Evolutionary conservation across 2,329 filamentous ascomycete species (phyloP), one percentile per base, ranked within the genome.

Genomic region (Cryphonectria nitschkei): DNA sequence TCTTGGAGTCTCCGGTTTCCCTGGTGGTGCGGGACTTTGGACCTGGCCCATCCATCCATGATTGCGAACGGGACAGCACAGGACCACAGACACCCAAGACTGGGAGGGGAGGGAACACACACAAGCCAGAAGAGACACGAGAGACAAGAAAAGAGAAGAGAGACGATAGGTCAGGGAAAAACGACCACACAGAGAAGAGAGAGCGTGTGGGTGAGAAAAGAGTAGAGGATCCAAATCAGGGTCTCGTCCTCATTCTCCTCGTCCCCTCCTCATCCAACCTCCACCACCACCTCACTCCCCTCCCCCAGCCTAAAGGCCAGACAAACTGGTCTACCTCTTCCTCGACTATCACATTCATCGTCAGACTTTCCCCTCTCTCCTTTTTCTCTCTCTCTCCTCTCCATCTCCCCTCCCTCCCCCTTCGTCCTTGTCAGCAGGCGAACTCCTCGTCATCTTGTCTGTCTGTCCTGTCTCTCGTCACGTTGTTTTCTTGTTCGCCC

Each of bases 401-500:
- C 22, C 7, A 22, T n/a, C 46, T 68, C 68, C 8, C 46, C 9
- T 6, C 22, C 29, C 22, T 68, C 71, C 65, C 69, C 72, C 63
- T 73, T 71, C 54, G 26, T 29, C 29, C 54, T 16, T 58, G 54
- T 58, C 54, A 58, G 26, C 26, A 32, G 32, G 46, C 46, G 22
- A 50, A 50, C 46, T 19, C 54, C 29, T 58, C 54, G 54, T 32
- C 54, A 58, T 76, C 76, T 78, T 70, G 37, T 39, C 74, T 75
- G 76, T 79, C 74, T 22, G 37, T 75, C 77, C 75, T 77, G 76
- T 76, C 77, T 75, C 74, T 76, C 52, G 63, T 52, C 29, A 72
- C 68, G 63, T 60, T 69, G 58, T 70, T 54, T 66, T 52, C 79
- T 67, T 66, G 66, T 67, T 66, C 22, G 6, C 43, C 43, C 43